These are phyloP conservation scores for Scutellaria barbata DNA, from an alignment of 257 asterid genomes.

Conservation along the genomic window DNA sequence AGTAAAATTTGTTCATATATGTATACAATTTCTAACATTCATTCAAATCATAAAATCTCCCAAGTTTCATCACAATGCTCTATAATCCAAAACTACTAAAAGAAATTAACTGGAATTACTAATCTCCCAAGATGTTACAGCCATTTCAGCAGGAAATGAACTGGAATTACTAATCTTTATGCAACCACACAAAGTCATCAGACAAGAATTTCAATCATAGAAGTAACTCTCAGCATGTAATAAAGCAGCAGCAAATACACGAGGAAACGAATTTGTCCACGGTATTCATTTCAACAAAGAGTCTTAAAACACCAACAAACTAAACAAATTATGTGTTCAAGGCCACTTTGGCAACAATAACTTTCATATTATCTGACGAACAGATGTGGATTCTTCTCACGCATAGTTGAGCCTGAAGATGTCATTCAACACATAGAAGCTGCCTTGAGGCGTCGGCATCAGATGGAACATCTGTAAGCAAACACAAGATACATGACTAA, in stretches of 20 bases:
- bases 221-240: constrained; percentile 21
- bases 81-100: too few species aligned
- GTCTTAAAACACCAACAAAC: constrained; percentile 18
- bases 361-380: background rate
- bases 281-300: background rate
- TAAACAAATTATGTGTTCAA: background rate
- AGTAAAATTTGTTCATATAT: too few species aligned
- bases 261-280: background rate
- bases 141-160: too few species aligned
- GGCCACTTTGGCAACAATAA: background rate
- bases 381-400: background rate
- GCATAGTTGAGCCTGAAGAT: constrained; percentile 49
- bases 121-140: too few species aligned
- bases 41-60: too few species aligned
- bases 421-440: constrained; percentile 46
- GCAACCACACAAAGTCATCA: background rate
- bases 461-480: constrained; percentile 47
- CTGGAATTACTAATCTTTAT: background rate
- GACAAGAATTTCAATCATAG: background rate
- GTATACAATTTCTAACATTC: too few species aligned
- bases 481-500: background rate
- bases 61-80: too few species aligned
- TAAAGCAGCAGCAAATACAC: constrained; percentile 24
- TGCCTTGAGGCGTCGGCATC: constrained; percentile 49
- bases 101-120: too few species aligned